Percentiles rank a stretch among this genome's conserved stretches.
These are phyloP conservation scores for Beauveria varroae DNA, from an alignment of 2,329 filamentous ascomycete genomes.

Conservation along the genomic window DNA sequence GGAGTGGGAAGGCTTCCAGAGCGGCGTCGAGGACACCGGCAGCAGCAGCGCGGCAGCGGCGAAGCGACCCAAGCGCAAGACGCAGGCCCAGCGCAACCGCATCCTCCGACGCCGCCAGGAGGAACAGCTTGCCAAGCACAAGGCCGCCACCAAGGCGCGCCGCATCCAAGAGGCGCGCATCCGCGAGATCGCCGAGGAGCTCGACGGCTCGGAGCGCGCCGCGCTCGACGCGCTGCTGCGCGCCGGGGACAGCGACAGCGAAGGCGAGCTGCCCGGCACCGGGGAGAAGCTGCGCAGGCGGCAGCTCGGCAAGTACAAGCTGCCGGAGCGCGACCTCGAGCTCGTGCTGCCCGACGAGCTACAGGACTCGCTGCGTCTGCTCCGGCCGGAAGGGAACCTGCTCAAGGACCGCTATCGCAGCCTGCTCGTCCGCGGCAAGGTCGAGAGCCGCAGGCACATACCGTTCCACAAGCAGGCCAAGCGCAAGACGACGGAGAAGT, in stretches of 20 bases:
- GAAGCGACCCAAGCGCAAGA: constrained; percentile 80
- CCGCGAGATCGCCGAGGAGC: constrained; percentile 51
- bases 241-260: constrained; percentile 37
- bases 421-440: constrained; percentile 78
- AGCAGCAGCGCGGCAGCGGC: constrained; percentile 10
- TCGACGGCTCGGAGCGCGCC: constrained; percentile 49
- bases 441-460: constrained; percentile 74
- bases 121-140: constrained; percentile 68
- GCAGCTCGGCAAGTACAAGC: constrained; percentile 63
- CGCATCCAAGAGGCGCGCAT: constrained; percentile 65
- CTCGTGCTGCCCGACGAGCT: constrained; percentile 76
- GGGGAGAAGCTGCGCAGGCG: constrained; percentile 55
- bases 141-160: constrained; percentile 65
- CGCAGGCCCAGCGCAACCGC: constrained; percentile 77
- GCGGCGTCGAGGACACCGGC: constrained; percentile 59
- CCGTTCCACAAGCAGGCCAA: constrained; percentile 77
- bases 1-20: constrained; percentile 85
- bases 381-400: constrained; percentile 94
- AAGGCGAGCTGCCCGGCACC: constrained; percentile 43
- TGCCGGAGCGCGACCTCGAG: constrained; percentile 75
- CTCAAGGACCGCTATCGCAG: constrained; percentile 87
- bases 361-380: constrained; percentile 68
- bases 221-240: constrained; percentile 27
- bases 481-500: constrained; percentile 84
- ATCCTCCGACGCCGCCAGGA: constrained; percentile 83